Percentiles rank a stretch among this genome's conserved stretches.
Conservation (phyloP, 179 eudicot species). For the Silene noctiflora region DNA sequence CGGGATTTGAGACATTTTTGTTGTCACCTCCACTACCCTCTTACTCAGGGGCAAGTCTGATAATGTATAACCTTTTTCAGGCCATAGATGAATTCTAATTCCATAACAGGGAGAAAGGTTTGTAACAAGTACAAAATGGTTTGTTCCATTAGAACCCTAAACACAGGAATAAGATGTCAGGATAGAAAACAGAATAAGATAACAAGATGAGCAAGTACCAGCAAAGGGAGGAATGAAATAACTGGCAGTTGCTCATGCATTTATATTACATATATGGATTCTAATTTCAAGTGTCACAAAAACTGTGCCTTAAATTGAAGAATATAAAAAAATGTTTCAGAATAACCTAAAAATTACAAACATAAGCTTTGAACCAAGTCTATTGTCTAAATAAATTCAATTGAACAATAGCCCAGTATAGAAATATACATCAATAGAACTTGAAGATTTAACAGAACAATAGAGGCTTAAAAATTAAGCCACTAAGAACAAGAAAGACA, state of each 20-base stretch:
- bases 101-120: conserved; percentile 96
- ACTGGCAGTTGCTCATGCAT: conserved; percentile 6
- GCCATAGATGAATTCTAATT: conserved; percentile 93
- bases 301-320: background rate
- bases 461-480: no score
- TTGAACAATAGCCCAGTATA: background rate
- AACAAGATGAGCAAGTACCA: background rate
- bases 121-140: conserved; percentile 83
- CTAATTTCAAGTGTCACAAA: background rate
- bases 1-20: conserved; percentile 82
- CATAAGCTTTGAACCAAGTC: conserved; percentile 2
- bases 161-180: conserved; percentile 24
- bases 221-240: conserved; percentile 2
- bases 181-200: background rate
- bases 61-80: conserved; percentile 61
- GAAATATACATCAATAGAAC: no score
- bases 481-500: no score
- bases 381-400: background rate
- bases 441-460: no score
- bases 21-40: conserved; percentile 76
- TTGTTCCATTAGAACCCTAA: conserved; percentile 72
- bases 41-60: conserved; percentile 43
- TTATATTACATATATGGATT: background rate
- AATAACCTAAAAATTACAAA: conserved; percentile 6
- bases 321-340: no score